Base-by-base conservation (phyloP, 179 eudicot genomes). In the Carnegiea gigantea region DNA sequence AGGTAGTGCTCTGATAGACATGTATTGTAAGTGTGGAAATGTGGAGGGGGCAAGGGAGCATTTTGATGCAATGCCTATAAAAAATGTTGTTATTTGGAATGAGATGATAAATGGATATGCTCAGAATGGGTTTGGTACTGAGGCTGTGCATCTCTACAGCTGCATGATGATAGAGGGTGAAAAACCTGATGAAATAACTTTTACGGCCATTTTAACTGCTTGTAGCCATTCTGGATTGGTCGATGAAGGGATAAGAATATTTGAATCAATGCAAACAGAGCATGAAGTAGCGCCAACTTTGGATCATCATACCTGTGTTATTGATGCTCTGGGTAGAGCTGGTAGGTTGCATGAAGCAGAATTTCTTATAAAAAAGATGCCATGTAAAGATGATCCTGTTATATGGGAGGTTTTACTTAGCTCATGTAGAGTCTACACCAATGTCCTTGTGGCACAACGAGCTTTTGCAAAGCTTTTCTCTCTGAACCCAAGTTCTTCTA, bases 401-500 rank as follows among this genome's bases (percentile, higher is more conserved):
- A 76, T 92, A 70, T 93, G 98, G 98, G 93, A 93, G 83, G 91
- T 93, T 80, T 85, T 93, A 85, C 98, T 92, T 81, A 92, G 98
- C 84, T 91, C 93, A 21, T 92, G 95, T 85, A 83, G 94, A 84
- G 87, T 92, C 77, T 92, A 92, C 83, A 82, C 68, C 79, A 85
- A 91, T 82, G 86, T 90, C 20, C 82, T 54, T 78, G 89, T 93
- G 76, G 97, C 92, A 54, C 87, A 80, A 87, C 88, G 85, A 83
- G 95, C 98, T 64, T 93, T 95, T 15, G 85, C 87, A 67, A 90
- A 85, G 57, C 92, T 93, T 70, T 80, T 90, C 77, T 84, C 80
- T 24, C 75, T 92, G 78, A 88, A 91, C 79, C 93, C 93, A 1
- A 26, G 84, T 40, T 87, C 87, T 74, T 90, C 90, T 70, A 85